Evolutionary conservation across 2,329 filamentous ascomycete species (phyloP), one percentile per base, ranked within the genome.

Genomic region (Fusarium poae): DNA sequence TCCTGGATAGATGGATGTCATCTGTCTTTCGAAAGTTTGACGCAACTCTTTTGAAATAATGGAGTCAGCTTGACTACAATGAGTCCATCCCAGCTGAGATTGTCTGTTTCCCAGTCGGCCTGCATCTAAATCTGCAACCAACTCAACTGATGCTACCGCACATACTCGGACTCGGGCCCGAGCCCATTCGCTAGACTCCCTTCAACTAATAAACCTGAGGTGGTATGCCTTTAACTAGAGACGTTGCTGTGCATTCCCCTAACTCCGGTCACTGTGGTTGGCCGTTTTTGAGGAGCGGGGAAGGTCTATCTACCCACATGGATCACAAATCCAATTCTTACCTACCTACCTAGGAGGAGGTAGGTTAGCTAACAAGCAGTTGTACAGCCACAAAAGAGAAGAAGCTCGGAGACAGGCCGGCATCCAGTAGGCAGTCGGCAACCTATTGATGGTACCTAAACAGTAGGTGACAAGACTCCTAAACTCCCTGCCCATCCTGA

Each of bases 261-360:
- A 55, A 25, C 58, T 58, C 58, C 37, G 49, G 62, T 20, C 11
- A 23, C 32, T 40, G n/a, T 63, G 40, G 39, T 63, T 67, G 64
- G 64, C 32, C 35, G 40, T 32, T 32, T 30, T 18, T 11, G n/a
- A 21, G 25, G 65, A 60, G 52, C 34, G 66, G 66, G 61, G 43
- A 29, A 35, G 44, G 37, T 21, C 23, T 21, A 23, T 18, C n/a
- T 27, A 29, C 43, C n/a, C 43, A 29, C 43, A 21, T 30, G 43
- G 27, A 45, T 45, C 43, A 30, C 50, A 54, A 40, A 58, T 40
- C 21, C 34, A 50, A 45, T 29, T 30, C 37, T 18, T n/a, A 35
- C 18, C 32, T 34, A n/a, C n/a, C n/a, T 8, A 9, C 8, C 13
- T 32, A 18, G 20, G n/a, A n/a, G n/a, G n/a, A n/a, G n/a, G n/a